Evolutionary conservation across 257 asterid species (phyloP).

Genomic region (Gentiana macrophylla): DNA sequence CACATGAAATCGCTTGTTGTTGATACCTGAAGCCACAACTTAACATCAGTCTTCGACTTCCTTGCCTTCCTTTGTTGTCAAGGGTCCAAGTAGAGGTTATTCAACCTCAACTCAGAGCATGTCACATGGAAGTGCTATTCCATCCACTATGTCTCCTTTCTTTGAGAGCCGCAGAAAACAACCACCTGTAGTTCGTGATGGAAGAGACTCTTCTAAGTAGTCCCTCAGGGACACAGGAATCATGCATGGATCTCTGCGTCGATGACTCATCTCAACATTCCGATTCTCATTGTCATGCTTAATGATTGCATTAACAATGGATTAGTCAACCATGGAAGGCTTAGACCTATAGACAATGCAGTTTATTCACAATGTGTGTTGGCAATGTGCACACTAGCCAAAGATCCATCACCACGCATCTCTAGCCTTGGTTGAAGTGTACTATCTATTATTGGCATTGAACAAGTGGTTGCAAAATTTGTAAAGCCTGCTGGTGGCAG

Average conservation of each 20-base stretch:
- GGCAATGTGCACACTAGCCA: slow-evolving; percentile 84
- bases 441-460: slow-evolving; percentile 84
- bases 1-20: slow-evolving; percentile 91
- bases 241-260: slow-evolving; percentile 98
- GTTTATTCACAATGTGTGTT: slow-evolving; percentile 75
- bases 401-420: slow-evolving; percentile 98
- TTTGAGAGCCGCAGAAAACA: slow-evolving; percentile 49
- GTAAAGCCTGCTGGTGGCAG: slow-evolving; percentile 30
- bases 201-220: slow-evolving; percentile 80
- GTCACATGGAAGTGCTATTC: slow-evolving; percentile 61
- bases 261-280: slow-evolving; percentile 95
- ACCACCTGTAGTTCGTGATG: slow-evolving; percentile 55
- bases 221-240: slow-evolving; percentile 72
- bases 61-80: slow-evolving; percentile 65
- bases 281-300: slow-evolving; percentile 54
- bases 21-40: slow-evolving; percentile 71
- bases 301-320: slow-evolving; percentile 69
- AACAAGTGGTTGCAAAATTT: slow-evolving; percentile 82
- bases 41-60: slow-evolving; percentile 68
- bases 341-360: slow-evolving; percentile 71
- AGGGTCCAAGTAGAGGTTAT: slow-evolving; percentile 68
- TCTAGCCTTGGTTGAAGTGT: slow-evolving; percentile 79
- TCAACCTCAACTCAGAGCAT: slow-evolving; percentile 67
- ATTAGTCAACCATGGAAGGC: slow-evolving; percentile 50
- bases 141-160: slow-evolving; percentile 62